Base-by-base conservation (phyloP, 306 rosid genomes). In the Glycine latifolia region DNA sequence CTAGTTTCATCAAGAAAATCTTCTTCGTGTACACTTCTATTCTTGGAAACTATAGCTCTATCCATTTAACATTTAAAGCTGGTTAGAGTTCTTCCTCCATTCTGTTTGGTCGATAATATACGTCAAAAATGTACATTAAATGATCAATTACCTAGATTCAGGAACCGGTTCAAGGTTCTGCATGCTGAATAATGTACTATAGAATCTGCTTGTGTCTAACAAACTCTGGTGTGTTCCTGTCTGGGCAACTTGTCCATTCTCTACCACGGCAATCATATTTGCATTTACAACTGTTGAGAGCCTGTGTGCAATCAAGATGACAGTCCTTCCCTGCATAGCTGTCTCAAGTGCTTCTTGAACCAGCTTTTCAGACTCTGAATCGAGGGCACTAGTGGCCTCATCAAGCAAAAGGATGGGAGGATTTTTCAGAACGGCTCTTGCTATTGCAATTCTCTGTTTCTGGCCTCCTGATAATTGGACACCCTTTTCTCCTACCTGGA, bases 371-470 rank as follows among this genome's bases (percentile, higher is more conserved):
- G 98, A 94, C 71, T 92, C 94, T 8, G 94, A 83, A 86, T 94
- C 98, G 15, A 94, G 94, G 39, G 98, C 96, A 86, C 98, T 94
- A 54, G 97, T 91, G 81, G 97, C 98, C 86, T 94, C 98, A 26
- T 94, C 98, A 55, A 94, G 93, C 81, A 92, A 67, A 70, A 94
- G 96, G 63, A 94, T 90, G 4, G 91, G 92, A 55, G 98, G 97
- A 70, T 89, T 89, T 83, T 92, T 94, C 3, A 94, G 92, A 77
- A 94, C 78, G 81, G 98, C 97, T 89, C 97, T 89, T 62, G 98
- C 97, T 73, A 94, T 92, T 50, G 97, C 96, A 47, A 94, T 82
- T 87, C 97, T 89, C 83, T 94, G 97, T 84, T 94, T 94, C 83
- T 94, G 98, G 4, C 97, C 98, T 79, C 98, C 97, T 70, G 96